Evolutionary conservation across 177 flowering plant genomes (phyloP).

Genomic region (Vitis hybrid): DNA sequence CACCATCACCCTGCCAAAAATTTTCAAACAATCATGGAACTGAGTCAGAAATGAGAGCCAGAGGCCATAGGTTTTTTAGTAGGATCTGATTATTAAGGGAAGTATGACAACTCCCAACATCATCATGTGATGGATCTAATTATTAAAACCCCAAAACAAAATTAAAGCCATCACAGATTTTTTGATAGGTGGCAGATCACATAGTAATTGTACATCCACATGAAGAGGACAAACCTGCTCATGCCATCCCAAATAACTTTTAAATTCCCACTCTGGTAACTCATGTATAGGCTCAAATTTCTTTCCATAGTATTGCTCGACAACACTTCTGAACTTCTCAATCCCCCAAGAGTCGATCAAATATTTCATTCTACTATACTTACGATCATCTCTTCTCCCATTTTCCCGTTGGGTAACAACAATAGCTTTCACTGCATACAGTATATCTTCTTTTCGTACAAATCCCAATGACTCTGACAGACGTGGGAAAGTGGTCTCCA

Average conservation of each 20-base stretch:
- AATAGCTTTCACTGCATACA: conserved; percentile 95
- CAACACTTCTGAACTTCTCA: conserved; percentile 88
- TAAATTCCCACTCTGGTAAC: conserved; percentile 93
- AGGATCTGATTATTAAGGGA: not conserved
- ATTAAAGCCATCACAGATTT: not conserved
- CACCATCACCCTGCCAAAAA: conserved; percentile 76
- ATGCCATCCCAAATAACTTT: conserved; percentile 96
- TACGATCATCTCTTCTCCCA: conserved; percentile 98
- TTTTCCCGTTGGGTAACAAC: conserved; percentile 96
- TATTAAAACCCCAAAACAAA: not conserved
- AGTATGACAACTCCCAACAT: not conserved
- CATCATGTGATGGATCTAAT: not conserved
- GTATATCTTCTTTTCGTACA: conserved; percentile 92
- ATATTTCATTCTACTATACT: conserved; percentile 96
- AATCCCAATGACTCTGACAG: conserved; percentile 88
- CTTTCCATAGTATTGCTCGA: conserved; percentile 93
- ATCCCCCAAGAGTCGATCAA: conserved; percentile 92
- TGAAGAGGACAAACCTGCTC: conserved; percentile 64
- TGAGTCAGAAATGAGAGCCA: not conserved
- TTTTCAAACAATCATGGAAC: conserved; percentile 9
- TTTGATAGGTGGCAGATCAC: too few species aligned
- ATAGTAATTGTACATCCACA: not conserved
- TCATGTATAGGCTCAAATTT: conserved; percentile 81
- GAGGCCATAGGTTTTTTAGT: not conserved
- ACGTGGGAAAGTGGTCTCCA: conserved; percentile 90